These are phyloP conservation scores for Phytopythium aichiense DNA, from an alignment of 352 stramenopile genomes.

Conservation along the genomic window DNA sequence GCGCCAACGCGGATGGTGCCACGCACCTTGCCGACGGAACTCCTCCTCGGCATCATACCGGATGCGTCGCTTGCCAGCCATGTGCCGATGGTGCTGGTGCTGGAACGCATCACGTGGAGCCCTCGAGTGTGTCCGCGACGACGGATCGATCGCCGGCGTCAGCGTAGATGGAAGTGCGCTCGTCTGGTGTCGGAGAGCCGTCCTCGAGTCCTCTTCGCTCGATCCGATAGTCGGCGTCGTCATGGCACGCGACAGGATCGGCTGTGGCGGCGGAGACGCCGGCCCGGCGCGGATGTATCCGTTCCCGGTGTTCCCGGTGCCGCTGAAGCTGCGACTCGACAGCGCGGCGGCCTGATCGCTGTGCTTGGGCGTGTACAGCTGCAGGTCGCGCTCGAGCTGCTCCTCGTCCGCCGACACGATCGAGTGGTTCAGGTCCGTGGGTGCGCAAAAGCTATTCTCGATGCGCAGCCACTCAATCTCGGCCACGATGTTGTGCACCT, in stretches of 20 bases:
- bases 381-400: slow-evolving; percentile 52
- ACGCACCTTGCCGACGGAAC: slow-evolving; percentile 55
- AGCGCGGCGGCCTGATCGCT: slow-evolving; percentile 10
- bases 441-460: slow-evolving; percentile 82
- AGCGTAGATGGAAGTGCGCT: slow-evolving; percentile 25
- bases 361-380: slow-evolving; percentile 60
- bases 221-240: slow-evolving; percentile 21
- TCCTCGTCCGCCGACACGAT: slow-evolving; percentile 44
- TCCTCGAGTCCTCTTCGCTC: slow-evolving; percentile 5
- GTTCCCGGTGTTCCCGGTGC: neutral
- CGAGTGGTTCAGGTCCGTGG: slow-evolving; percentile 69
- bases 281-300: neutral
- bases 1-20: slow-evolving; percentile 66
- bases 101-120: slow-evolving; percentile 11
- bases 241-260: slow-evolving; percentile 17
- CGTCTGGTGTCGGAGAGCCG: slow-evolving; percentile 38
- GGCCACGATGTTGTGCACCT: slow-evolving; percentile 67
- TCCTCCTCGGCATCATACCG: slow-evolving; percentile 63
- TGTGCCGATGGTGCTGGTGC: slow-evolving; percentile 26
- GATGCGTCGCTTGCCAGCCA: slow-evolving; percentile 53
- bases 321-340: slow-evolving; percentile 2
- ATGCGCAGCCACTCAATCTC: slow-evolving; percentile 84
- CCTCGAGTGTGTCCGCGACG: slow-evolving; percentile 3
- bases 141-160: slow-evolving; percentile 5
- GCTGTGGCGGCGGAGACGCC: slow-evolving; percentile 10